phyloP scores from a whole-genome alignment of 192 early-diverging fungal species.

The Podila epigama region DNA sequence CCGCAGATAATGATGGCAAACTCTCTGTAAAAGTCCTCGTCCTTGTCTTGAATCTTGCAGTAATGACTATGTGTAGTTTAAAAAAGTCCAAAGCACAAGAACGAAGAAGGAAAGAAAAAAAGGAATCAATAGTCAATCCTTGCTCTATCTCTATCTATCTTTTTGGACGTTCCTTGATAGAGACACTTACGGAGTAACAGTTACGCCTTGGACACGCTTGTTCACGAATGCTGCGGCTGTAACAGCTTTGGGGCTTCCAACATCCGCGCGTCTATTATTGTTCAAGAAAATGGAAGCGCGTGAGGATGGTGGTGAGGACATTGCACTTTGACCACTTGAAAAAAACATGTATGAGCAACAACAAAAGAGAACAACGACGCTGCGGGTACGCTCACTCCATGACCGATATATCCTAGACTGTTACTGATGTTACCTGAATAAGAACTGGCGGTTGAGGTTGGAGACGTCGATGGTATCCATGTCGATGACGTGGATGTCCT shows the following conservation, averaged over 20 bases:
- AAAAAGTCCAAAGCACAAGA: too few species aligned
- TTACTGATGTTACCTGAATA: constrained; percentile 80
- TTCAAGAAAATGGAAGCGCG: not conserved
- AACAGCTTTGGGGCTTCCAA: constrained; percentile 79
- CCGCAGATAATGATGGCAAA: constrained; percentile 93
- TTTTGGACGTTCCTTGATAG: not conserved
- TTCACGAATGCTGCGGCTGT: constrained; percentile 82
- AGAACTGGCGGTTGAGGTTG: constrained; percentile 86
- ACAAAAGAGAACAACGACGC: too few species aligned
- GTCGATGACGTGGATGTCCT: constrained; percentile 85
- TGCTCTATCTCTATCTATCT: not conserved
- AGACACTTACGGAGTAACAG: constrained; percentile 69
- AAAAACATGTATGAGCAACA: not conserved
- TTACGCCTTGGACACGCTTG: constrained; percentile 69
- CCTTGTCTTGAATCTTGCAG: constrained; percentile 96
- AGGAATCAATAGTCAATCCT: not conserved
- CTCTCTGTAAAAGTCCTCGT: constrained; percentile 89
- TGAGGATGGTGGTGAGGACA: not conserved
- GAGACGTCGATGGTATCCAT: constrained; percentile 90
- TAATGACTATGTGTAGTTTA: constrained; percentile 62
- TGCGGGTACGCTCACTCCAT: too few species aligned
- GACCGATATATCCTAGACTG: too few species aligned
- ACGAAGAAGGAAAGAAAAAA: not conserved
- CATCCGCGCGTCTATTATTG: constrained; percentile 64
- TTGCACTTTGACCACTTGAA: not conserved